Evolutionary conservation across 768 basidiomycete genomes (phyloP).

Genomic region (Clitopilus hobsonii): DNA sequence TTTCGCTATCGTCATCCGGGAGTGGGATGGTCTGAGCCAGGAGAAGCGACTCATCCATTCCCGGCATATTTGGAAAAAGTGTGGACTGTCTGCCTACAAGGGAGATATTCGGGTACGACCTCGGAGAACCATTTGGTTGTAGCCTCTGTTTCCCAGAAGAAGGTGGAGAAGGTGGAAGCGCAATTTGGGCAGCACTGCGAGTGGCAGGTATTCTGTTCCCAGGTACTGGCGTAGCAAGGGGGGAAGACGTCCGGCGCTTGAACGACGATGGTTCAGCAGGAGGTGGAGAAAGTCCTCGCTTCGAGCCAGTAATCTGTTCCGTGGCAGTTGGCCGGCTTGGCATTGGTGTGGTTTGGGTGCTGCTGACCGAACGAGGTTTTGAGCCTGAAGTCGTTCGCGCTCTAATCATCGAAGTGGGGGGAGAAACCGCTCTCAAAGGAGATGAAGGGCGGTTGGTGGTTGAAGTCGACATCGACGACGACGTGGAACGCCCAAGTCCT

Average conservation of each 20-base stretch:
- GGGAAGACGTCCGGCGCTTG: constrained; percentile 46
- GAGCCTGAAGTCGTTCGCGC: constrained; percentile 24
- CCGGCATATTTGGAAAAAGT: constrained; percentile 33
- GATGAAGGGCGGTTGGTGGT: constrained; percentile 37
- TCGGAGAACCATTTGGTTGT: constrained; percentile 20
- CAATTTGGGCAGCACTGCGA: constrained; percentile 34
- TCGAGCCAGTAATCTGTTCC: constrained; percentile 24
- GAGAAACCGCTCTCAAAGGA: constrained; percentile 42
- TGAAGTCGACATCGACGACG: constrained; percentile 29
- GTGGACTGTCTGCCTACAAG: constrained; percentile 38
- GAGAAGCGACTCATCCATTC: constrained; percentile 59
- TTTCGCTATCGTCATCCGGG: constrained; percentile 67
- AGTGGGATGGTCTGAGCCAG: constrained; percentile 71
- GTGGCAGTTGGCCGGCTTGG: constrained; percentile 1
- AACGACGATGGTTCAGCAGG: constrained; percentile 31
- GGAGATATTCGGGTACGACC: constrained; percentile 14
- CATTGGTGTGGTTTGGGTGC: constrained; percentile 7
- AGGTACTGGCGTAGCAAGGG: constrained; percentile 30
- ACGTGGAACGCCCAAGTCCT: constrained; percentile 6
- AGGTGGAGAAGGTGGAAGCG: constrained; percentile 33
- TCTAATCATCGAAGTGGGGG: constrained; percentile 39
- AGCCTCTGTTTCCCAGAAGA: constrained; percentile 24
- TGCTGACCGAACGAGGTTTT: constrained; percentile 41
- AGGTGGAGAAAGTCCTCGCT: constrained; percentile 35
- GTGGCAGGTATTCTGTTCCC: constrained; percentile 20